Conservation (phyloP, 2,329 filamentous ascomycete species). For the Lasiodiplodia sp. region DNA sequence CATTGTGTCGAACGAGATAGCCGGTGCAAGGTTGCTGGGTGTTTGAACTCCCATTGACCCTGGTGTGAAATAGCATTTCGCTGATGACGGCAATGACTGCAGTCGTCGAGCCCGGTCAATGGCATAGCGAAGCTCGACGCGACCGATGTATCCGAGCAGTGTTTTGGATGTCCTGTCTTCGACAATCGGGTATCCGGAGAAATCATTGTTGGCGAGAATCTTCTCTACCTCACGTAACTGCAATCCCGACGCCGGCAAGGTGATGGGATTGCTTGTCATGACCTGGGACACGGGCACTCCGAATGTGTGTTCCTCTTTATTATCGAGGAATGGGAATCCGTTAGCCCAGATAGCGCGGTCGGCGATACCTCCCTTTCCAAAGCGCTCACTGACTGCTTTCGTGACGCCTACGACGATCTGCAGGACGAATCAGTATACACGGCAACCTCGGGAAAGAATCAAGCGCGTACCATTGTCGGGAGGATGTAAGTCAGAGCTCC, state of each 20-base stretch:
- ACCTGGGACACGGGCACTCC: conserved; percentile 90
- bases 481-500: conserved; percentile 97
- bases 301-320: conserved; percentile 96
- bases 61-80: conserved; percentile 76
- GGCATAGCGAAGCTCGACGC: conserved; percentile 89
- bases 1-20: conserved; percentile 66
- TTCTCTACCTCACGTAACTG: conserved; percentile 78
- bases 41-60: conserved; percentile 32
- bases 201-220: conserved; percentile 78
- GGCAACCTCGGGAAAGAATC: not conserved
- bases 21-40: conserved; percentile 42
- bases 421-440: conserved; percentile 1
- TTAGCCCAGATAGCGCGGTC: conserved; percentile 99
- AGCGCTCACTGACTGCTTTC: conserved; percentile 88
- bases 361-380: conserved; percentile 95
- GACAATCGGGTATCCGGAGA: conserved; percentile 92
- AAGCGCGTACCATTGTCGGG: conserved; percentile 77
- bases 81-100: conserved; percentile 68
- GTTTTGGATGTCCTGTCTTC: conserved; percentile 74
- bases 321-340: conserved; percentile 95
- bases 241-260: conserved; percentile 76
- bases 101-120: conserved; percentile 80
- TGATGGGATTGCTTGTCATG: conserved; percentile 80
- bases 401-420: conserved; percentile 94
- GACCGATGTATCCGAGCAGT: conserved; percentile 89